Percentiles rank a stretch among this genome's conserved stretches.
phyloP scores from a whole-genome alignment of 2,329 filamentous ascomycete genomes.

The Colletotrichum sp. region DNA sequence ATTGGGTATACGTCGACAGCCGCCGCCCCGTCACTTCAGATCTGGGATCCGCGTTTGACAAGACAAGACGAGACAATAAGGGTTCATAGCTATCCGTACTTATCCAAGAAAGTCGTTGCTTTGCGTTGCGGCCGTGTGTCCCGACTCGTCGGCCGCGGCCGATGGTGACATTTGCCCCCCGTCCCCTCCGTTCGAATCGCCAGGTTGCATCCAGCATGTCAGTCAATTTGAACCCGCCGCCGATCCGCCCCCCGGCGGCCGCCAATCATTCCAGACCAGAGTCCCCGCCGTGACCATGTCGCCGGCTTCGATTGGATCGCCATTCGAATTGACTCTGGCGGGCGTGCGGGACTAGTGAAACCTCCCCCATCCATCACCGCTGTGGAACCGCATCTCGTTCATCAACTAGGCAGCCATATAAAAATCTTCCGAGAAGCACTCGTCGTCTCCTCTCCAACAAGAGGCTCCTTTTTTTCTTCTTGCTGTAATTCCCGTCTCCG shows the following conservation, averaged over 20 bases:
- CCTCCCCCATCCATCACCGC: neutral
- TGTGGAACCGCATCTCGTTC: neutral
- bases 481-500: neutral
- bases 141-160: constrained; percentile 3
- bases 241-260: neutral
- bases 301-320: neutral
- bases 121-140: neutral
- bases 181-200: neutral
- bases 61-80: neutral
- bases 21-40: neutral
- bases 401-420: constrained; percentile 14
- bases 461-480: neutral
- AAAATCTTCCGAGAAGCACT: neutral
- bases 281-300: neutral
- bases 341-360: neutral
- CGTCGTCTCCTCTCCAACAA: neutral
- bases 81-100: neutral
- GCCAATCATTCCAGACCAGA: neutral
- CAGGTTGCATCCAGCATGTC: neutral
- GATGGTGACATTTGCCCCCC: neutral
- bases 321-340: neutral
- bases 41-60: neutral
- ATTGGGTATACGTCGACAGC: neutral
- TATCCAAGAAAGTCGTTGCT: neutral
- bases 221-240: neutral